phyloP scores from a whole-genome alignment of 2,329 filamentous ascomycete species.

The Penicillium sp. region DNA sequence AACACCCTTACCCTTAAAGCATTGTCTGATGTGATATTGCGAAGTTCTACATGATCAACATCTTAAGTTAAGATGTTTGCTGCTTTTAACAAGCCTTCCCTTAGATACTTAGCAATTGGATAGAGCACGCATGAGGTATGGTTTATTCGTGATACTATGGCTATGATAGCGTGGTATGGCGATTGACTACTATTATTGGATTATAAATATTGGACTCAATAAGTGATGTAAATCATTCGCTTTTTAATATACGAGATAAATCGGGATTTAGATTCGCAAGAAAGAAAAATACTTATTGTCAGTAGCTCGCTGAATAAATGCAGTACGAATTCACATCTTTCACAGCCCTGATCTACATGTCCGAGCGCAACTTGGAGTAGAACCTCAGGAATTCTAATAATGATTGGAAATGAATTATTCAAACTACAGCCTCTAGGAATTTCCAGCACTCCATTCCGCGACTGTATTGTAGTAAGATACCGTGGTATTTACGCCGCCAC shows the following conservation, averaged over 20 bases:
- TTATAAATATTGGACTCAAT: too few relatives aligned
- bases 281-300: not conserved
- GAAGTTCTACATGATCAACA: too few relatives aligned
- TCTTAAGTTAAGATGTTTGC: too few relatives aligned
- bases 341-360: not conserved
- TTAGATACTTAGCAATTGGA: too few relatives aligned
- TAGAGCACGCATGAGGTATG: too few relatives aligned
- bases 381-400: not conserved
- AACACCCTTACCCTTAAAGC: too few relatives aligned
- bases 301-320: not conserved
- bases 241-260: not conserved
- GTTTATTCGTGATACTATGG: too few relatives aligned
- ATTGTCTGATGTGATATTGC: too few relatives aligned
- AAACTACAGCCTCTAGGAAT: not conserved
- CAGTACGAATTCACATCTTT: not conserved
- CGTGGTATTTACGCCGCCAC: not conserved
- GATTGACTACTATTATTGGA: too few relatives aligned
- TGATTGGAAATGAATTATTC: not conserved
- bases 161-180: too few relatives aligned
- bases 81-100: too few relatives aligned
- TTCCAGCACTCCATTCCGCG: not conserved
- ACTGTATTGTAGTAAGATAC: not conserved
- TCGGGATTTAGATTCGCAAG: not conserved
- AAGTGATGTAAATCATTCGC: too few relatives aligned
- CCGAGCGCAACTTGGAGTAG: not conserved